Evolutionary conservation across 2,329 filamentous ascomycete genomes (phyloP).

Genomic region (Penicillium thymicola): DNA sequence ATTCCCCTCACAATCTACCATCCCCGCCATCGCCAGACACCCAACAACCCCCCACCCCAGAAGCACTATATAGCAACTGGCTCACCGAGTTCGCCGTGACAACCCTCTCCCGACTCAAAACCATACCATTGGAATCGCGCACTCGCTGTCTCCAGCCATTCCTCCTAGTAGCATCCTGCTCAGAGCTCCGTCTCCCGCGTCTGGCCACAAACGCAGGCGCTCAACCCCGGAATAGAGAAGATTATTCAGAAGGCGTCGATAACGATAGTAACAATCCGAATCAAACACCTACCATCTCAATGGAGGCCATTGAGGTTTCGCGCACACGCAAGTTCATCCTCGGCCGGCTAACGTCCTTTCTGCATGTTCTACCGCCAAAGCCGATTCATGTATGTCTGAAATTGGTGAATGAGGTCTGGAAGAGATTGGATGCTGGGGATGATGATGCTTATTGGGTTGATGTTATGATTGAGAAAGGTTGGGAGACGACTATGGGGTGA

Average conservation of each 20-base stretch:
- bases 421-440: slow-evolving; percentile 48
- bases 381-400: slow-evolving; percentile 50
- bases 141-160: slow-evolving; percentile 55
- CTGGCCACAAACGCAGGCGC: slow-evolving; percentile 17
- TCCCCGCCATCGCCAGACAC: not conserved
- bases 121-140: slow-evolving; percentile 52
- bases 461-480: slow-evolving; percentile 55
- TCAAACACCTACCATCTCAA: slow-evolving; percentile 30
- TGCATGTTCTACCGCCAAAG: slow-evolving; percentile 50
- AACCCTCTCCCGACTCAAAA: slow-evolving; percentile 49
- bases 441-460: slow-evolving; percentile 53
- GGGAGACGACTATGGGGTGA: slow-evolving; percentile 54
- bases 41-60: slow-evolving; percentile 2
- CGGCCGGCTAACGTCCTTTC: slow-evolving; percentile 46
- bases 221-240: not conserved
- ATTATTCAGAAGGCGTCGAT: slow-evolving; percentile 9
- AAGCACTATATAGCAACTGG: slow-evolving; percentile 36
- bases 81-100: slow-evolving; percentile 52
- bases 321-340: slow-evolving; percentile 50
- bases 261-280: slow-evolving; percentile 22
- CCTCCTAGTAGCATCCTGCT: slow-evolving; percentile 50
- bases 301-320: slow-evolving; percentile 46
- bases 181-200: slow-evolving; percentile 49
- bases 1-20: slow-evolving; percentile 18
- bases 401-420: slow-evolving; percentile 54